Evolutionary conservation across 2,329 filamentous ascomycete species (phyloP), one percentile per base, ranked within the genome.

Genomic region (Lojkania enalia): DNA sequence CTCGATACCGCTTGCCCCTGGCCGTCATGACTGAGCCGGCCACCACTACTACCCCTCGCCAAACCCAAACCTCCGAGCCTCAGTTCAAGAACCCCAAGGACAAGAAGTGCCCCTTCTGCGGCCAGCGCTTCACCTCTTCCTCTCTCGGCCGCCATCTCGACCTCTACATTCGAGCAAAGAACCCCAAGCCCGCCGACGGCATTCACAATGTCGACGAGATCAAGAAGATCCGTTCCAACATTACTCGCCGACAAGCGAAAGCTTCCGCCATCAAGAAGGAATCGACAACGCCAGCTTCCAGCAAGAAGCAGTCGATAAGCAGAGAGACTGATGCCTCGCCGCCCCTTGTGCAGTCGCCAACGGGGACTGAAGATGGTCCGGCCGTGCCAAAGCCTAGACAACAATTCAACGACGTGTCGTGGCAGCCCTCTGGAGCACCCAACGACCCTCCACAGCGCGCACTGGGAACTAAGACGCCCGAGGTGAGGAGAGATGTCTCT

Each of bases 81-180:
- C 52, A 60, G 32, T 67, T 70, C 44, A 69, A 74, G 41, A 79
- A 86, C 13, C 71, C 79, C 47, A 97, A 97, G 71, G 91, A 97
- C 74, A 90, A 88, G 65, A 85, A 78, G 53, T 96, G 92, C 68
- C 88, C 86, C 25, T 97, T 89, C 74, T 97, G 92, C 70, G 79
- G 84, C 35, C 90, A 96, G 69, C 79, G 86, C 5, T 97, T 96
- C 66, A 96, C 92, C 13, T 96, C 91, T 1, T 96, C 90, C 13
- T 95, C 90, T 2, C 82, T 97, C 41, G 92, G 92, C 38, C 86
- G 92, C 35, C 92, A 97, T 71, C 84, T 96, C 55, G 92, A 97
- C 68, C 82, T 96, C 29, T 96, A 95, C 70, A 91, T 96, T 61
- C 91, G 90, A 64, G 86, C 90, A 47, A 95, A 90, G 74, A 96